These are phyloP conservation scores for Penicillium herquei DNA, from an alignment of 495 filamentous ascomycete genomes.

Conservation along the genomic window DNA sequence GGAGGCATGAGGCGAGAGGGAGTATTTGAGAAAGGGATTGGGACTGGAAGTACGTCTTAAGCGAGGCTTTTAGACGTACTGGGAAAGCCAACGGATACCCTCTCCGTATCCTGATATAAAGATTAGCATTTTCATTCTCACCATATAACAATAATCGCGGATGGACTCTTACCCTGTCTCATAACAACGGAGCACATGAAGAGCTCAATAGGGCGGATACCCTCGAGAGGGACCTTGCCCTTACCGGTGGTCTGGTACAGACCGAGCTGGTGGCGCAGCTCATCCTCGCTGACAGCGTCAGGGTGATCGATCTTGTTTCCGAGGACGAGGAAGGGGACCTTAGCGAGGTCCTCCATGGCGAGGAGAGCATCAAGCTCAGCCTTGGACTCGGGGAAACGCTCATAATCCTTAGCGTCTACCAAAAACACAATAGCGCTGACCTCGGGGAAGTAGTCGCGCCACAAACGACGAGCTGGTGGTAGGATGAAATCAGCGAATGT, in stretches of 20 bases:
- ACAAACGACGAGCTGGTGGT: constrained; percentile 79
- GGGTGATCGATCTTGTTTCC: constrained; percentile 99
- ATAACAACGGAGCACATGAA: constrained; percentile 99
- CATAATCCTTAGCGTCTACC: constrained; percentile 94
- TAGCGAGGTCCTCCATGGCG: constrained; percentile 86
- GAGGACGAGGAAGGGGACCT: constrained; percentile 92
- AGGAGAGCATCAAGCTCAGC: constrained; percentile 93
- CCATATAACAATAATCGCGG: not conserved
- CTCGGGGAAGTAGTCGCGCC: constrained; percentile 99
- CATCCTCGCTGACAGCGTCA: constrained; percentile 90
- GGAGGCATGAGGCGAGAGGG: not conserved
- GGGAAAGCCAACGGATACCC: constrained; percentile 55
- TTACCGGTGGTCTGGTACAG: constrained; percentile 97
- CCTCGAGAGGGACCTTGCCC: constrained; percentile 93
- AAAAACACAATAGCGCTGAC: constrained; percentile 97
- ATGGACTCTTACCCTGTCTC: constrained; percentile 69
- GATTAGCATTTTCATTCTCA: constrained; percentile 1
- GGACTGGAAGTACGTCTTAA: not conserved
- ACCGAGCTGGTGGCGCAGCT: constrained; percentile 84
- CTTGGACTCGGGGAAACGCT: constrained; percentile 91
- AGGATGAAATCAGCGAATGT: not conserved
- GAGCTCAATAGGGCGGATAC: constrained; percentile 92
- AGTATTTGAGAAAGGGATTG: not conserved
- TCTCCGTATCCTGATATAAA: constrained; percentile 47
- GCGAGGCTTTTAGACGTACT: constrained; percentile 44